A percentile compares a stretch with the other conserved stretches of the same genome.
phyloP scores from a whole-genome alignment of 768 basidiomycete genomes.

The Thelephora ganbajun region DNA sequence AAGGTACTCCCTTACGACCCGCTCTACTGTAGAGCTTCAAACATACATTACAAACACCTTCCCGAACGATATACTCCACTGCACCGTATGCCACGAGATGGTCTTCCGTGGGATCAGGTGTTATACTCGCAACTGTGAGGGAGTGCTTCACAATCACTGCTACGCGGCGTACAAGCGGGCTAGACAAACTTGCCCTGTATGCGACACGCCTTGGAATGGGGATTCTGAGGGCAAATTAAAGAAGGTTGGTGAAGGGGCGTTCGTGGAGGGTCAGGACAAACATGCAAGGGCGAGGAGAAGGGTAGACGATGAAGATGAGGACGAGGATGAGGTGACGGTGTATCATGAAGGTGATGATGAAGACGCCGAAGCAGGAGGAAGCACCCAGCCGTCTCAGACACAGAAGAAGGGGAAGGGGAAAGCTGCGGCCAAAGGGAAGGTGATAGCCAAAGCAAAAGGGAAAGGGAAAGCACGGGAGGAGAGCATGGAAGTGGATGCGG shows the following conservation, averaged over 20 bases:
- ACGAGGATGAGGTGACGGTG: conserved; percentile 22
- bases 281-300: conserved; percentile 21
- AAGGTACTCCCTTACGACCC: conserved; percentile 64
- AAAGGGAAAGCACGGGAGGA: conserved; percentile 15
- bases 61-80: conserved; percentile 56
- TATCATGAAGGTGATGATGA: background rate
- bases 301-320: conserved; percentile 30
- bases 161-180: conserved; percentile 35
- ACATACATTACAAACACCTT: conserved; percentile 65
- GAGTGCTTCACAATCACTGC: conserved; percentile 52
- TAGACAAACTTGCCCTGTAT: conserved; percentile 38
- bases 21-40: conserved; percentile 59
- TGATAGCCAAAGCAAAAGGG: conserved; percentile 13
- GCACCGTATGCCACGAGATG: conserved; percentile 63
- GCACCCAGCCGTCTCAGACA: conserved; percentile 12
- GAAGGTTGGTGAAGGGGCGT: conserved; percentile 58
- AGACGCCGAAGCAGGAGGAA: conserved; percentile 14
- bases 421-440: conserved; percentile 14
- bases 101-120: conserved; percentile 60
- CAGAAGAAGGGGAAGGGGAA: conserved; percentile 3
- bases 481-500: conserved; percentile 31
- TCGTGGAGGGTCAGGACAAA: conserved; percentile 36
- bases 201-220: conserved; percentile 44
- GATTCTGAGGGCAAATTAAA: conserved; percentile 30
- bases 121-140: conserved; percentile 43